Conservation (phyloP, 345 rosid species). For the Salix brachista region DNA sequence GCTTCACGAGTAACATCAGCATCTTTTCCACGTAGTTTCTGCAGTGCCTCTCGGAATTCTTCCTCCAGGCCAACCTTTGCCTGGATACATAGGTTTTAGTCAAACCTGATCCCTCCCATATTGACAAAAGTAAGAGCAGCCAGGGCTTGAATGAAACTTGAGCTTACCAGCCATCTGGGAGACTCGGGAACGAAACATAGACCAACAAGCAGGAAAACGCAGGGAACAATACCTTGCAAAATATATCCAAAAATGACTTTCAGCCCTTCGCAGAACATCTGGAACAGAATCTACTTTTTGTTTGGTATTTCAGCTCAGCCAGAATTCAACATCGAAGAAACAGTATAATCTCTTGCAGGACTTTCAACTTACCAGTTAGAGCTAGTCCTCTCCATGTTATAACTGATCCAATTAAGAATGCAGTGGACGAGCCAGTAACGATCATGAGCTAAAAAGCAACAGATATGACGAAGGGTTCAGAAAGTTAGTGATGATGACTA, state of each 20-base stretch:
- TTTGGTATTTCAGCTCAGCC: background rate
- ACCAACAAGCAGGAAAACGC: constrained; percentile 64
- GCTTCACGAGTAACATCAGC: constrained; percentile 67
- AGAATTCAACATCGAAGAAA: background rate
- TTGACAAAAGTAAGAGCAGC: background rate
- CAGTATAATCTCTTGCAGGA: background rate
- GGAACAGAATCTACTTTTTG: background rate
- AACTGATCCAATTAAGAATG: constrained; percentile 63
- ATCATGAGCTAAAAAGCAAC: constrained; percentile 59
- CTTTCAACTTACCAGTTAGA: constrained; percentile 48
- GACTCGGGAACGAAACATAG: constrained; percentile 76
- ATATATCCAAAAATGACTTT: constrained; percentile 13
- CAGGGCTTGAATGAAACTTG: background rate
- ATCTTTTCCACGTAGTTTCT: constrained; percentile 61
- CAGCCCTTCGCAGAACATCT: background rate
- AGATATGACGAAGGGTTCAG: background rate
- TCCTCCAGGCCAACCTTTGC: constrained; percentile 62
- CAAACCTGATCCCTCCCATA: background rate
- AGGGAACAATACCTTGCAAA: constrained; percentile 61
- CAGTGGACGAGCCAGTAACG: constrained; percentile 58
- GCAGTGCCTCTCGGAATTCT: constrained; percentile 63
- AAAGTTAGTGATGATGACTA: background rate
- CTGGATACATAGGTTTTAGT: constrained; percentile 30
- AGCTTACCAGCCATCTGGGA: constrained; percentile 88
- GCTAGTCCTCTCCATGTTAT: constrained; percentile 80